These are phyloP conservation scores for Melanogaster broomeanus DNA, from an alignment of 768 basidiomycete genomes.

Conservation along the genomic window DNA sequence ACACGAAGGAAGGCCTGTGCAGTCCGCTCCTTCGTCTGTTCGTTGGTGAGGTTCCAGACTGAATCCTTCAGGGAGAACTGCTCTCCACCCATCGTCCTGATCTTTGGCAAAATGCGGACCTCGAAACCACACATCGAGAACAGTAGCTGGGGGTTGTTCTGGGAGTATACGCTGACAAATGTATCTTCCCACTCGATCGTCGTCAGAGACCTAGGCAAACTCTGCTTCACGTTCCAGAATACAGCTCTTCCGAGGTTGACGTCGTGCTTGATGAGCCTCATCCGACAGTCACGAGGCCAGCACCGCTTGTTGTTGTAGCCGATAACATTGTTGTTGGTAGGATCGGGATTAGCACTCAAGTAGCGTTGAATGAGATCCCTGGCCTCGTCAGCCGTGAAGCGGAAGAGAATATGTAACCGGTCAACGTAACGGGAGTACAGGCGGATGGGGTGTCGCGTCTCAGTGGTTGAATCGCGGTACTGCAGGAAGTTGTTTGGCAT, in stretches of 20 bases:
- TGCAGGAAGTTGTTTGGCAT: constrained; percentile 99
- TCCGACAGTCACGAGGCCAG: constrained; percentile 99
- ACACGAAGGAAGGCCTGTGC: constrained; percentile 98
- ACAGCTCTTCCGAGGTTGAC: constrained; percentile 98
- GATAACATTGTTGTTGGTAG: constrained; percentile 98
- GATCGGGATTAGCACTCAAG: constrained; percentile 95
- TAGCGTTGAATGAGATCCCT: constrained; percentile 98
- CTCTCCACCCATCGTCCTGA: constrained; percentile 92
- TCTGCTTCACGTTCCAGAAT: constrained; percentile 99
- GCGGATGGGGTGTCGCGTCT: constrained; percentile 96
- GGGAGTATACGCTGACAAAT: constrained; percentile 95
- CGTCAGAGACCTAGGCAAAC: constrained; percentile 90
- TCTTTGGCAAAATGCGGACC: constrained; percentile 95
- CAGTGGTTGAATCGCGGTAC: constrained; percentile 92
- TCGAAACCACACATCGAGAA: constrained; percentile 99
- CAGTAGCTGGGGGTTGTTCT: constrained; percentile 94
- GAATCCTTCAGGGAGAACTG: constrained; percentile 96
- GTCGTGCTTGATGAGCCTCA: constrained; percentile 99
- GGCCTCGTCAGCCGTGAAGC: constrained; percentile 96
- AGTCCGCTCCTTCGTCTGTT: constrained; percentile 96
- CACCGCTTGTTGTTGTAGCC: constrained; percentile 99
- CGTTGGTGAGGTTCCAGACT: constrained; percentile 96
- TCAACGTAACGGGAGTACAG: constrained; percentile 98
- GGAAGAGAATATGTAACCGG: constrained; percentile 92
- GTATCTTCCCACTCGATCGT: constrained; percentile 99